These are phyloP conservation scores for Platanthera zijinensis DNA, from an alignment of 106 monocot genomes.

Conservation along the genomic window DNA sequence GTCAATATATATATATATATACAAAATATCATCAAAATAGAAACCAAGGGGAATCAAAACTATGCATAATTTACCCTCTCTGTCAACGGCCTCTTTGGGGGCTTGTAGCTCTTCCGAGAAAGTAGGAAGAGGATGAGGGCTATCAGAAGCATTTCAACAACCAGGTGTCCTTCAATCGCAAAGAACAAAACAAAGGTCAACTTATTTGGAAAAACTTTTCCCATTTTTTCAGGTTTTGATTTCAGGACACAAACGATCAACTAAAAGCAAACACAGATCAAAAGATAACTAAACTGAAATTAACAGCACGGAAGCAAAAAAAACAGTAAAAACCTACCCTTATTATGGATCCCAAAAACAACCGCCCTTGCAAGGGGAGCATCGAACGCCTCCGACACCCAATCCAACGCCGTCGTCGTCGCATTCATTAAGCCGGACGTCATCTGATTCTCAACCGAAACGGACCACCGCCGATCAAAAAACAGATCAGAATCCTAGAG, in stretches of 20 bases:
- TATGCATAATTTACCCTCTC: constrained; percentile 41
- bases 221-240: not conserved
- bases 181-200: constrained; percentile 5
- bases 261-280: not conserved
- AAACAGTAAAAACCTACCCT: constrained; percentile 30
- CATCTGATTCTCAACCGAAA: constrained; percentile 20
- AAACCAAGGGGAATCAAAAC: not conserved
- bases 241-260: not conserved
- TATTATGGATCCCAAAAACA: constrained; percentile 70
- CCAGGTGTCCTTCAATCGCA: constrained; percentile 54
- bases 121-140: constrained; percentile 69
- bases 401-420: constrained; percentile 29
- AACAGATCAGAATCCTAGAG: no score
- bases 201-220: not conserved
- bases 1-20: not conserved
- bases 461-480: not conserved
- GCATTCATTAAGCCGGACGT: constrained; percentile 40
- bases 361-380: constrained; percentile 59
- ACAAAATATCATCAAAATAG: not conserved
- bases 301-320: not conserved
- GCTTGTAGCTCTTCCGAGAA: constrained; percentile 83
- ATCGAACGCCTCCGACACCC: constrained; percentile 48
- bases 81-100: constrained; percentile 70
- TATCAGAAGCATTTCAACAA: constrained; percentile 70
- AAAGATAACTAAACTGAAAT: not conserved